A percentile compares a stretch with the other conserved stretches of the same genome.
Evolutionary conservation across 345 rosid species (phyloP).

Genomic region (Heritiera fomes): DNA sequence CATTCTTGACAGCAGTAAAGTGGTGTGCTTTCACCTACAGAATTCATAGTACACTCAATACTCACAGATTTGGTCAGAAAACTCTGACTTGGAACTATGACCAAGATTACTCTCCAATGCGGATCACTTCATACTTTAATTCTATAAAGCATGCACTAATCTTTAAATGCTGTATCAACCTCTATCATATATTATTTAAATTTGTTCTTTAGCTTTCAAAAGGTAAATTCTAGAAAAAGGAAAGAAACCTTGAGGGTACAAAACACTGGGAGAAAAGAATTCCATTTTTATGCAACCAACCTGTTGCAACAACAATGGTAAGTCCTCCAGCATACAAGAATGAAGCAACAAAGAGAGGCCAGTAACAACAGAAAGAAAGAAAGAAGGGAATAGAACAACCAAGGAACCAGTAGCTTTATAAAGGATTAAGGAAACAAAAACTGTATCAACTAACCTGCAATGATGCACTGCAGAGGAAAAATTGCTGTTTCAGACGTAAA

Average conservation of each 20-base stretch:
- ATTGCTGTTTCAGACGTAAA: constrained; percentile 91
- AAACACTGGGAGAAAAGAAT: neutral
- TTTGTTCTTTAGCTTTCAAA: neutral
- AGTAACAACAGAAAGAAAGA: neutral
- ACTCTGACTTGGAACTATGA: neutral
- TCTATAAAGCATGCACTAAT: neutral
- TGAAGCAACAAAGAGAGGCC: neutral
- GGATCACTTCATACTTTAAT: neutral
- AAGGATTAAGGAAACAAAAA: constrained; percentile 5
- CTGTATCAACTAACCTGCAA: constrained; percentile 70
- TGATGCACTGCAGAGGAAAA: constrained; percentile 95
- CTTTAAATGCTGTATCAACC: neutral
- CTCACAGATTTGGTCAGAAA: neutral
- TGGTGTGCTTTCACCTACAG: neutral
- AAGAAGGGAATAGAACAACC: neutral
- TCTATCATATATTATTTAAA: neutral
- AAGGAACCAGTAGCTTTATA: neutral
- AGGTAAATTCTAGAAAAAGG: neutral
- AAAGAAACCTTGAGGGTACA: neutral
- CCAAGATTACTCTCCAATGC: neutral
- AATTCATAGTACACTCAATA: neutral
- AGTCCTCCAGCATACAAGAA: neutral
- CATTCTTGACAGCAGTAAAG: neutral
- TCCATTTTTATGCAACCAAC: neutral
- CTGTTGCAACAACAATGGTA: neutral